Base-by-base conservation (phyloP, 305 asterid genomes). In the Solanum hybrid region DNA sequence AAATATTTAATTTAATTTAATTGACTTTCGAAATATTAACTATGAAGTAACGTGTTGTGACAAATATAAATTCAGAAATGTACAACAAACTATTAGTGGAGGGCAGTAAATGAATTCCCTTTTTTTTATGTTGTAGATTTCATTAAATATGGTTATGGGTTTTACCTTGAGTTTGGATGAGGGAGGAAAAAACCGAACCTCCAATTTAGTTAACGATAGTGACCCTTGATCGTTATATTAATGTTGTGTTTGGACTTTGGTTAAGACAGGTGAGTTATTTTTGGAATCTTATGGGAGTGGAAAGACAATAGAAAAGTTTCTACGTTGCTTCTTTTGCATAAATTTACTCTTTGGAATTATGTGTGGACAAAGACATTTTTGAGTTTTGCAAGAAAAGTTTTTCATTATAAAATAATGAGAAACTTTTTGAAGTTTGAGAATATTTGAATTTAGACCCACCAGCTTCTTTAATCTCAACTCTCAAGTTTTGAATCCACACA, bases 341-440 rank as follows among this genome's bases (percentile, higher is more conserved):
- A 85, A 57, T 57, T 86, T 61, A 57, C 57, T 86, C n/a, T 86
- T 86, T 61, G 89, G 78, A 86, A 86, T 86, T 86, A 61, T 61
- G 89, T 34, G 89, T 7, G 79, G 51, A 61, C 51, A 57, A 3
- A 86, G 45, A 86, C 89, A 29, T 61, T 86, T 86, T 86, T 57
- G n/a, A 32, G 79, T 61, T 85, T 85, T 10, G 31, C 32, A 20
- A 85, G n/a, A 24, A 85, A 85, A 85, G 41, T 20, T 57, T 51
- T 9, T 1, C 6, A 20, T 29, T 84, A 15, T 29, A 0, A 45
- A 83, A 31, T 57, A 73, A 57, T 32, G 45, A 57, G 22, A 57
- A 86, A 11, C 78, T 86, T 61, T 32, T 86, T 86, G 88, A 85
- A 57, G 88, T 32, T 85, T 85, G 78, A 57, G 78, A 85, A 61